These are phyloP conservation scores for Termitomyces bulborhizus DNA, from an alignment of 768 basidiomycete species.

Conservation along the genomic window DNA sequence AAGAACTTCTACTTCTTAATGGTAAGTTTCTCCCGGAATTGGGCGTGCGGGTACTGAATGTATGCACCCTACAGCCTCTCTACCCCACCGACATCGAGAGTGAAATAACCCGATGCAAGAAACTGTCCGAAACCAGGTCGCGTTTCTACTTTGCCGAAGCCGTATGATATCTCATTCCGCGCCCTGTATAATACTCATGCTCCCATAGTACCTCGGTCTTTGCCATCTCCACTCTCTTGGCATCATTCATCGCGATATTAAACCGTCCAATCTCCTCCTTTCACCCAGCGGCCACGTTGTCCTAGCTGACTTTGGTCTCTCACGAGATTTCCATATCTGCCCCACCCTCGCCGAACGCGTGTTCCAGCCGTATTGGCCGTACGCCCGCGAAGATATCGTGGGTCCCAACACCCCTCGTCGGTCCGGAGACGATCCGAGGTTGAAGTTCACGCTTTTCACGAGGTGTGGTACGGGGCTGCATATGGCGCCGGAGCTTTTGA, in stretches of 20 bases:
- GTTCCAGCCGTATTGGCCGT: background rate
- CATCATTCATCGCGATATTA: background rate
- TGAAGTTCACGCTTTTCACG: background rate
- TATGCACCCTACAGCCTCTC: background rate
- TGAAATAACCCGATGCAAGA: background rate
- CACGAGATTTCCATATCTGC: background rate
- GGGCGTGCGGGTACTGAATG: background rate
- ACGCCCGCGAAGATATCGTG: background rate
- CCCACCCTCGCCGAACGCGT: background rate
- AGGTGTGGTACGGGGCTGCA: background rate
- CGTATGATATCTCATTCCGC: background rate
- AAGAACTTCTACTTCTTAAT: constrained; percentile 1
- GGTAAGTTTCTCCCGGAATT: background rate
- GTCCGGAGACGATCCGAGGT: background rate
- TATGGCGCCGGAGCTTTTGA: background rate
- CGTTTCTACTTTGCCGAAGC: background rate
- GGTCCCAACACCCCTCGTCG: background rate
- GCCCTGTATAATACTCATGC: background rate
- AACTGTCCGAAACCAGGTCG: background rate
- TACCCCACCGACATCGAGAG: background rate
- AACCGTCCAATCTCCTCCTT: background rate
- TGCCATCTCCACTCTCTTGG: background rate
- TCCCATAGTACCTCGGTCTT: background rate
- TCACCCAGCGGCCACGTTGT: background rate
- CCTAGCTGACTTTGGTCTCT: background rate